Evolutionary conservation across 441 rosid species (phyloP).

Genomic region (Mallotus japonicus): DNA sequence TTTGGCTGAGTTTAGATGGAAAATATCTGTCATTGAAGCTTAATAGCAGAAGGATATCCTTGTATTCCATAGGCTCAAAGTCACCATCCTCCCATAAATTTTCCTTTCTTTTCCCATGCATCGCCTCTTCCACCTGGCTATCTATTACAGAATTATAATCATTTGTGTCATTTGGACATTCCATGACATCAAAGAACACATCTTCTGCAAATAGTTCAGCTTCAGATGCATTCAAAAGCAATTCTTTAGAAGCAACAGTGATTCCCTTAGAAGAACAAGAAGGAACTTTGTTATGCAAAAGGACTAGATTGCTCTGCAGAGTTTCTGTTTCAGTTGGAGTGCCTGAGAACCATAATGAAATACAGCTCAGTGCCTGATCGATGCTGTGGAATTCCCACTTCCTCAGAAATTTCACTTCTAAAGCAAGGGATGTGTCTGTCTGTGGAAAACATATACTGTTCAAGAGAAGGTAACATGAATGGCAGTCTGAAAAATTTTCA

Average conservation of each 20-base stretch:
- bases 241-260: constrained; percentile 3
- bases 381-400: constrained; percentile 15
- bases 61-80: constrained; percentile 3
- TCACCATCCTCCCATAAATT: constrained; percentile 6
- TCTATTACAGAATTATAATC: neutral
- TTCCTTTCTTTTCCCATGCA: neutral
- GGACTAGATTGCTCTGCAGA: neutral
- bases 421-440: constrained; percentile 17
- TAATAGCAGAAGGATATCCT: constrained; percentile 5
- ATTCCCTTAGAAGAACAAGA: neutral
- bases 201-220: constrained; percentile 3
- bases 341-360: constrained; percentile 8
- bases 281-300: constrained; percentile 2
- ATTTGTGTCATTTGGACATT: constrained; percentile 1
- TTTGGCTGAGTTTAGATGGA: constrained; percentile 4
- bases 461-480: neutral
- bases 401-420: constrained; percentile 9
- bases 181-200: constrained; percentile 9
- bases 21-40: constrained; percentile 6
- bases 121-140: neutral
- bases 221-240: constrained; percentile 1
- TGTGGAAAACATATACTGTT: constrained; percentile 3
- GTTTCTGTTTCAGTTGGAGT: constrained; percentile 5
- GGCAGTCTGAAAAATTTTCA: neutral
- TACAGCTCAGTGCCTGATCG: constrained; percentile 2